phyloP scores from a whole-genome alignment of 352 stramenopile species.

The Phytopythium helicoides region DNA sequence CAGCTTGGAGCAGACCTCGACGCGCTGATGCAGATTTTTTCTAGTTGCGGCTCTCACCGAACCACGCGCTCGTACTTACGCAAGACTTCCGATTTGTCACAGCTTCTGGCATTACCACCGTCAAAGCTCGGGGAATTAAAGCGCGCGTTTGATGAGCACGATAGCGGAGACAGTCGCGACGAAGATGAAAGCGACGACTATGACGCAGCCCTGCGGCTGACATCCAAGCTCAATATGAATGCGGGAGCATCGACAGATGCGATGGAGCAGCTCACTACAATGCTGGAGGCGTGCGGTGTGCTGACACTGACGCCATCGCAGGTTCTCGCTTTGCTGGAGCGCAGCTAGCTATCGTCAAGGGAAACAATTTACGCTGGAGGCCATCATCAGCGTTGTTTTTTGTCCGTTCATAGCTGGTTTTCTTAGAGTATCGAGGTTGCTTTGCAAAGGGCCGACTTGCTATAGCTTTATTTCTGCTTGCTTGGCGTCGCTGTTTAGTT shows the following conservation, averaged over 20 bases:
- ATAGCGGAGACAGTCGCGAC: conserved; percentile 10
- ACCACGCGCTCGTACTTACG: conserved; percentile 38
- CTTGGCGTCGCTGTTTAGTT: no score
- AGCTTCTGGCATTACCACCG: conserved; percentile 38
- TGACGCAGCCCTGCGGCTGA: neutral
- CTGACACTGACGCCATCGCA: conserved; percentile 42
- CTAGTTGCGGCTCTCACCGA: conserved; percentile 22
- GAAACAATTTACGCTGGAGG: no score
- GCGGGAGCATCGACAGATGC: conserved; percentile 1
- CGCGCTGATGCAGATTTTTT: conserved; percentile 32
- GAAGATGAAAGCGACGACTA: neutral
- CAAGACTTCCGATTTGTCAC: conserved; percentile 39
- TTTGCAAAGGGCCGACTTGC: no score
- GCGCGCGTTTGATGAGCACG: conserved; percentile 32
- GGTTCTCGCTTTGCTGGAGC: conserved; percentile 15
- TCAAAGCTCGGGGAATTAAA: conserved; percentile 40
- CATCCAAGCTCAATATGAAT: neutral
- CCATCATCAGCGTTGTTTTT: no score
- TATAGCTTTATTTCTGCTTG: no score
- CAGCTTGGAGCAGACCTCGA: conserved; percentile 49
- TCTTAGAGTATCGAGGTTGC: no score
- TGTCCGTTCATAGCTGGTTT: no score
- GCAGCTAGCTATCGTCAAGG: neutral
- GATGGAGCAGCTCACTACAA: conserved; percentile 66
- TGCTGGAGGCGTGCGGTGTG: conserved; percentile 64